Percentiles rank a stretch among this genome's conserved stretches.
These are phyloP conservation scores for Torulaspora pretoriensis DNA, from an alignment of 1,139 yeast genomes.

Conservation along the genomic window DNA sequence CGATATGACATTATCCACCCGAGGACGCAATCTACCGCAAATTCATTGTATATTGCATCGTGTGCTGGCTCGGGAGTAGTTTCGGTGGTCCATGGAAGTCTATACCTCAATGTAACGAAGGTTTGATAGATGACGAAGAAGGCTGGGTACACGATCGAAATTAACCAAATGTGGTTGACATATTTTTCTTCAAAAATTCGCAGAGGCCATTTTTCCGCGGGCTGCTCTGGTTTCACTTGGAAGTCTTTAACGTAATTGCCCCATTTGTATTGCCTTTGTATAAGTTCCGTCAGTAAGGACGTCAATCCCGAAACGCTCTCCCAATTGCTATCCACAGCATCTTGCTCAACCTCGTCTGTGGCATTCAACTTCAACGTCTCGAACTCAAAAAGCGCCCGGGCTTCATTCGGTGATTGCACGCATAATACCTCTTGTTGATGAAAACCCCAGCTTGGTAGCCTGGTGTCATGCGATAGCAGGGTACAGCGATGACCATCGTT, in stretches of 20 bases:
- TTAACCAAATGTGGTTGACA: constrained; percentile 21
- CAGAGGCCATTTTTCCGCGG: constrained; percentile 26
- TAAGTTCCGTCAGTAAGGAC: constrained; percentile 14
- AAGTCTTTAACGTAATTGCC: constrained; percentile 21
- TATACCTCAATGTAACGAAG: constrained; percentile 15
- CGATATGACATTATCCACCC: constrained; percentile 61
- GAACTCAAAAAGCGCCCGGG: constrained; percentile 60
- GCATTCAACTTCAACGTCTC: constrained; percentile 37
- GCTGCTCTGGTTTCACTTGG: constrained; percentile 7
- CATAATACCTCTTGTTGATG: constrained; percentile 75
- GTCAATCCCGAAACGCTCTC: not conserved
- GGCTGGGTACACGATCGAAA: constrained; percentile 15
- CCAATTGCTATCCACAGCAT: constrained; percentile 3
- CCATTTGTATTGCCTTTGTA: constrained; percentile 23
- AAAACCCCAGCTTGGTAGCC: constrained; percentile 66
- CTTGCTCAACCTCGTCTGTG: constrained; percentile 8
- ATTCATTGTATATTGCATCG: constrained; percentile 20
- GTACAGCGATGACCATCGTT: constrained; percentile 61
- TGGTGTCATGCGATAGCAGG: constrained; percentile 56
- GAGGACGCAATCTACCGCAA: constrained; percentile 42
- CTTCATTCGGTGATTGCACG: constrained; percentile 56
- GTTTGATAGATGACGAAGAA: constrained; percentile 5
- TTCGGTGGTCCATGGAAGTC: constrained; percentile 21
- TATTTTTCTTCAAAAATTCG: constrained; percentile 5
- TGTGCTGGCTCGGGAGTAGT: not conserved